Base-by-base conservation (phyloP, 768 basidiomycete genomes). In the Russula griseocarnosa region DNA sequence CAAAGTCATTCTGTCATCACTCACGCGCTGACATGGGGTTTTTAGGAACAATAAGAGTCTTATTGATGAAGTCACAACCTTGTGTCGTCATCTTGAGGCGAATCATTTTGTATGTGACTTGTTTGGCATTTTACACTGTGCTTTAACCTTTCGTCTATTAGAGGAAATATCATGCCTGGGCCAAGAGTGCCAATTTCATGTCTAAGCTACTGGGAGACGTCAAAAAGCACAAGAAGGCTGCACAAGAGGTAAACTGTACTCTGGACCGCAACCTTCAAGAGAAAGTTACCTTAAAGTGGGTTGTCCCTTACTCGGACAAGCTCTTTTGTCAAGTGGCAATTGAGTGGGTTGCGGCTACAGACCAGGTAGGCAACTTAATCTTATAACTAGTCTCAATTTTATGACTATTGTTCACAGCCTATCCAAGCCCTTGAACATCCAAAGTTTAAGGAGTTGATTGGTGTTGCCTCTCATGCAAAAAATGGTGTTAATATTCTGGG, bases 391-490 rank as follows among this genome's bases (percentile, higher is more conserved):
- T 6, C 7, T 26, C 32, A 1, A 10, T 38, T 9, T 5, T 0
- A 7, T 13, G 22, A 10, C 11, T 16, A 7, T 26, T 24, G 26
- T 40, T 14, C 54, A 5, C 14, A 55, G 60, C 60, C 53, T 6
- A 36, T 61, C 2, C 53, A 47, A 9, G 60, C 42, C 1, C 28
- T 61, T 6, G 13, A 61, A 16, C 44, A 55, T 18, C 61, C 61
- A 0, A 26, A 40, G 11, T 54, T 54, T 11, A 36, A 36, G 34
- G 34, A 54, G 22, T 5, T 54, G 10, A 36, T 54, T 14, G n/a
- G 38, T 8, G 11, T 54, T 13, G 10, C 53, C 14, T 22, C 34
- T 16, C 34, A 7, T 22, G 34, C 53, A 24, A 54, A 2, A 22
- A 13, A 0, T 16, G 34, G 53, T 0, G n/a, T 54, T 3, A 16